These are phyloP conservation scores for Aspergillus japonicus DNA, from an alignment of 2,329 filamentous ascomycete species.

Conservation along the genomic window DNA sequence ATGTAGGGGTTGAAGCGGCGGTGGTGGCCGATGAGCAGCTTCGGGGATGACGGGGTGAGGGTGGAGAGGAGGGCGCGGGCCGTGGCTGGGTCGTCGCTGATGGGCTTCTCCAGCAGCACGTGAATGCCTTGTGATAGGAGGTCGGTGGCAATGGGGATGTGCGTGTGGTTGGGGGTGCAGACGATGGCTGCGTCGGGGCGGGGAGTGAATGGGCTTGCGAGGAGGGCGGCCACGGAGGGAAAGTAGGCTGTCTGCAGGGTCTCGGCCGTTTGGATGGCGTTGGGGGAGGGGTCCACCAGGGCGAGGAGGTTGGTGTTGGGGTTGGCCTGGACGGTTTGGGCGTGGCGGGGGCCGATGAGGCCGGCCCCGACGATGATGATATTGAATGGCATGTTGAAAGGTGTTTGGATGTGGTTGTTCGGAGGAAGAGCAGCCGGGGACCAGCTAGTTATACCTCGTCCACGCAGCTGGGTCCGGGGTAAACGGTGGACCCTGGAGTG, in stretches of 20 bases:
- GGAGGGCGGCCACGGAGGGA: conserved; percentile 44
- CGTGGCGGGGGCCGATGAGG: conserved; percentile 53
- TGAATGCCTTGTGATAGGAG: conserved; percentile 52
- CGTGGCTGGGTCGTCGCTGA: conserved; percentile 42
- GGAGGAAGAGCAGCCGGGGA: not conserved
- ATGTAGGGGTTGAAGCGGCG: conserved; percentile 60
- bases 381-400: not conserved
- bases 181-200: conserved; percentile 56
- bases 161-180: conserved; percentile 60
- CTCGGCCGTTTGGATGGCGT: conserved; percentile 36
- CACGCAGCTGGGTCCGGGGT: not conserved
- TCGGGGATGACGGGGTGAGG: conserved; percentile 29
- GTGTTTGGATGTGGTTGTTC: not conserved
- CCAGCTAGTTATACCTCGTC: not conserved
- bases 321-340: conserved; percentile 43
- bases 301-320: conserved; percentile 42
- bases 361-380: conserved; percentile 51
- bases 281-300: conserved; percentile 49
- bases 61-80: conserved; percentile 24
- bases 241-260: conserved; percentile 42
- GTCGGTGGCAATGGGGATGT: conserved; percentile 52
- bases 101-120: conserved; percentile 58
- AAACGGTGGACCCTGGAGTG: not conserved
- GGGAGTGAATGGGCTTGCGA: conserved; percentile 35
- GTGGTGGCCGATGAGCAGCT: conserved; percentile 59